Conservation (phyloP, 768 basidiomycete genomes). For the Galerina marginata region DNA sequence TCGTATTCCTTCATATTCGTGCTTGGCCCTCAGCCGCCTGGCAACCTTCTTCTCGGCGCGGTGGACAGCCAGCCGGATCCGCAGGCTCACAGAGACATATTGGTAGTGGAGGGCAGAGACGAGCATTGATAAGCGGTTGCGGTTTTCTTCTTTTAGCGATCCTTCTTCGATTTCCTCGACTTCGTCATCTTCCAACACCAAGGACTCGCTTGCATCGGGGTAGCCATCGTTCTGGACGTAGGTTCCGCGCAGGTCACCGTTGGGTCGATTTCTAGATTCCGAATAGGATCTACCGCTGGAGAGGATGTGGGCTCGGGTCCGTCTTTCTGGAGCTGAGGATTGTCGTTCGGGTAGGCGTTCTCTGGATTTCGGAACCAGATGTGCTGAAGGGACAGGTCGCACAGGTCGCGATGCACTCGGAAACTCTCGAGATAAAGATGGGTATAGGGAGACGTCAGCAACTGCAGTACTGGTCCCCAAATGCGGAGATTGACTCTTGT, state of each 20-base stretch:
- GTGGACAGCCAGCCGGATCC: constrained; percentile 12
- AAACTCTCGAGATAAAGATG: neutral
- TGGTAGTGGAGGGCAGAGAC: constrained; percentile 13
- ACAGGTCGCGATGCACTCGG: neutral
- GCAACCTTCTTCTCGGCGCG: constrained; percentile 17
- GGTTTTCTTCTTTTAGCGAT: neutral
- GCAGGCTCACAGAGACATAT: constrained; percentile 12
- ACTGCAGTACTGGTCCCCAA: no score
- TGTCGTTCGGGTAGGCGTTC: neutral
- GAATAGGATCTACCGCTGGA: neutral
- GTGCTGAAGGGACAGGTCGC: neutral
- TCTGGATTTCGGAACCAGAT: neutral
- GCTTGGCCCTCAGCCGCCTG: neutral
- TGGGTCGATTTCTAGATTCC: neutral
- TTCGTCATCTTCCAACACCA: neutral
- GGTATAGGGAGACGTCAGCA: no score
- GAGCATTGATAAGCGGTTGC: neutral
- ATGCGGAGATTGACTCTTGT: no score
- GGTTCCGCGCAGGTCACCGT: neutral
- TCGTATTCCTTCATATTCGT: no score
- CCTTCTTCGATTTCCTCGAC: constrained; percentile 1
- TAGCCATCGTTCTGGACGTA: neutral
- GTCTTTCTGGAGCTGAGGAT: neutral
- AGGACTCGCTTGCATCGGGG: neutral
- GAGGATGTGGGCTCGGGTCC: neutral